Evolutionary conservation across 164 flowering plant species (phyloP).

Genomic region (Aristolochia contorta): DNA sequence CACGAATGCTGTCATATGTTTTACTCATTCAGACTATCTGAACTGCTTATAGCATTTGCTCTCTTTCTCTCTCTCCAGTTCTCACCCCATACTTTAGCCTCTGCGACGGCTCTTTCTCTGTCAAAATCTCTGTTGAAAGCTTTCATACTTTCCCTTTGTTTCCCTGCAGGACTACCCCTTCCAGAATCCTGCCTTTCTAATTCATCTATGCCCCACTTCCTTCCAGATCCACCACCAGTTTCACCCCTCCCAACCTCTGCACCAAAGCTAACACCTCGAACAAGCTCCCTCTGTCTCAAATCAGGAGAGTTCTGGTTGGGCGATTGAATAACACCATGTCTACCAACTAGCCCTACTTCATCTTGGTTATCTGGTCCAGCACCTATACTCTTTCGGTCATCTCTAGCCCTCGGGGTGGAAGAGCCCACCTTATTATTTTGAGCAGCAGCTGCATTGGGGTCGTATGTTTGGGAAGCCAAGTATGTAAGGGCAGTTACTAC

Average conservation of each 20-base stretch:
- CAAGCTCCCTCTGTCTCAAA: background rate
- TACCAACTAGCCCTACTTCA: background rate
- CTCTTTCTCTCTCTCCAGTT: slow-evolving; percentile 8
- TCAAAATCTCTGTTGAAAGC: slow-evolving; percentile 1
- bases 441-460: slow-evolving; percentile 15
- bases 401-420: slow-evolving; percentile 2
- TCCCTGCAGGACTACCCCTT: slow-evolving; percentile 6
- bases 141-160: slow-evolving; percentile 23
- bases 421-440: slow-evolving; percentile 9
- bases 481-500: slow-evolving; percentile 45
- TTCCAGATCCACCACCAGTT: slow-evolving; percentile 9
- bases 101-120: slow-evolving; percentile 8
- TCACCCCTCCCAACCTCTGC: slow-evolving; percentile 8
- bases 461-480: slow-evolving; percentile 28
- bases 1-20: background rate
- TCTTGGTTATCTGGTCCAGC: slow-evolving; percentile 3
- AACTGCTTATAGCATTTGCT: slow-evolving; percentile 1
- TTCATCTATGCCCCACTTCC: slow-evolving; percentile 7
- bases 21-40: background rate
- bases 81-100: slow-evolving; percentile 10
- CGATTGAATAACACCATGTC: slow-evolving; percentile 7
- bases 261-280: slow-evolving; percentile 3
- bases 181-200: slow-evolving; percentile 3
- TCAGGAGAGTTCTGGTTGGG: background rate
- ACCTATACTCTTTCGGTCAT: slow-evolving; percentile 18